Base-by-base conservation (phyloP, 306 rosid species). In the Hylodesmum podocarpum region DNA sequence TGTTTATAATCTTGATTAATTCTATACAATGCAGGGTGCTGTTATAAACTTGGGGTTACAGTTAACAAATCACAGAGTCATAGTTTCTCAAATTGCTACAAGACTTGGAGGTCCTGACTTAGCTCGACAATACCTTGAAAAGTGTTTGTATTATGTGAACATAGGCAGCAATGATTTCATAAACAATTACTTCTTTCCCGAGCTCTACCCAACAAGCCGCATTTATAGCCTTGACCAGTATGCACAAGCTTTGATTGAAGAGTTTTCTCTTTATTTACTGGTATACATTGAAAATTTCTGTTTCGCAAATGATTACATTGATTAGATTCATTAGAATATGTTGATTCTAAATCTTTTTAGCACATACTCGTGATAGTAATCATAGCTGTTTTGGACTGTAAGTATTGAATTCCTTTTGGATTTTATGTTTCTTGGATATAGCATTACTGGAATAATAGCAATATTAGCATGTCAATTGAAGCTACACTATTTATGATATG, bases 101-200 rank as follows among this genome's bases (percentile, higher is more conserved):
- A 21, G 0, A 44, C 50, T 80, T 41, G 62, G 84, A 43, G 47
- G 49, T 34, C 8, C 1, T 11, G 5, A 0, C 1, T 5, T 51
- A 10, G 78, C 89, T 0, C 0, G 0, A 6, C 1, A 75, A 5
- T 16, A 84, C 25, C 51, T 89, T 31, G 71, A 50, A 0, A 80
- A 85, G 47, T 91, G 97, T 68, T 71, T 91, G 41, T 91, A 87
- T 72, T 81, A 73, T 5, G 78, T 91, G 28, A 70, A 44, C 16
- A 81, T 87, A 15, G 97, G 97, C 1, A 81, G n/a, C 55, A 89
- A 89, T 13, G 97, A 89, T 72, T 91, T 79, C 76, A 8, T 86
- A 24, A 84, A 79, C 75, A 91, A 89, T 67, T 91, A 86, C 59
- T 91, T 70, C 62, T 2, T 55, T 65, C 92, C 92, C 24, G 1